These are phyloP conservation scores for Candolleomyces eurysporus DNA, from an alignment of 768 basidiomycete species.

Conservation along the genomic window DNA sequence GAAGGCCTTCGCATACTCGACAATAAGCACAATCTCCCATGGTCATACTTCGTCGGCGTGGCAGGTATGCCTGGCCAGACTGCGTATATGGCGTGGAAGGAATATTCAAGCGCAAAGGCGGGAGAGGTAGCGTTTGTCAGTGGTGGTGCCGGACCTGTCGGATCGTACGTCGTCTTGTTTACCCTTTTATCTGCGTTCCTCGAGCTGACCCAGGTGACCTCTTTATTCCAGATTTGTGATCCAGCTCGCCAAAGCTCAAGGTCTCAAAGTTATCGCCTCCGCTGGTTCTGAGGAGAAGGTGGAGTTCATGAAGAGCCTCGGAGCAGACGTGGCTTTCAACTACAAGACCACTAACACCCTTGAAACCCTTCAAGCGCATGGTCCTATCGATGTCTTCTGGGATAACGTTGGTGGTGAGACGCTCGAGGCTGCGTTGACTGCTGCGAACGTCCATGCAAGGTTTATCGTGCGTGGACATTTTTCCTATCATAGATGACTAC, in stretches of 20 bases:
- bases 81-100: slow-evolving; percentile 29
- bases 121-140: slow-evolving; percentile 26
- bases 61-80: slow-evolving; percentile 33
- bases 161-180: slow-evolving; percentile 19
- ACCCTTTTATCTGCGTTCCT: background rate
- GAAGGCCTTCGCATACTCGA: slow-evolving; percentile 22
- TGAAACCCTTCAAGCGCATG: slow-evolving; percentile 46
- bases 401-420: slow-evolving; percentile 51
- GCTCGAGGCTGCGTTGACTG: slow-evolving; percentile 29
- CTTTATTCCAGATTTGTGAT: background rate
- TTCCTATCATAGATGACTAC: background rate
- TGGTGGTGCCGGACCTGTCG: slow-evolving; percentile 27
- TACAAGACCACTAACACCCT: slow-evolving; percentile 51
- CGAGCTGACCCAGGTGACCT: background rate
- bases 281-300: slow-evolving; percentile 65
- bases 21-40: slow-evolving; percentile 39
- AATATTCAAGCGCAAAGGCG: slow-evolving; percentile 26
- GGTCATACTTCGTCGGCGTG: slow-evolving; percentile 37
- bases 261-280: slow-evolving; percentile 56
- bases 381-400: slow-evolving; percentile 48
- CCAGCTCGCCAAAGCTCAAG: slow-evolving; percentile 12
- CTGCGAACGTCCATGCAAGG: slow-evolving; percentile 36
- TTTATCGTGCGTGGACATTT: slow-evolving; percentile 32
- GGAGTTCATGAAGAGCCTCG: slow-evolving; percentile 45
- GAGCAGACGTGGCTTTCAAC: slow-evolving; percentile 60